Base-by-base conservation (phyloP, 1,284 basidiomycete genomes). In the Trichosporon asahii region DNA sequence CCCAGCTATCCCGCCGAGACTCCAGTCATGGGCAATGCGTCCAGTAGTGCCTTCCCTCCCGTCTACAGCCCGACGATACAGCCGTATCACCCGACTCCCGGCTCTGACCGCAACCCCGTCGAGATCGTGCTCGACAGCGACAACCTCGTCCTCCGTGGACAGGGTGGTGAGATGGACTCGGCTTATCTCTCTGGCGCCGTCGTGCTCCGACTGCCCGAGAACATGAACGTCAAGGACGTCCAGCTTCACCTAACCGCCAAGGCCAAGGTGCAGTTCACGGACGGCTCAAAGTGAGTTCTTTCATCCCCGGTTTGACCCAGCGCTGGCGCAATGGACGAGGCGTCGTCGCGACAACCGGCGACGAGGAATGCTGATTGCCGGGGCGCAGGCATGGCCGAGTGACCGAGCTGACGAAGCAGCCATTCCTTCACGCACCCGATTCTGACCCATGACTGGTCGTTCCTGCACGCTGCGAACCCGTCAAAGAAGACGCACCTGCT, bases 201-300 rank as follows among this genome's bases (percentile, higher is more conserved):
- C 77, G 87, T 90, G 21, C 86, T 97, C 71, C 87, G 90, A 79
- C 88, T 97, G 70, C 85, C 87, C 3, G 92, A 96, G 82, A 85
- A 90, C 46, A 93, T 91, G 0, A 89, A 92, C 31, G 88, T 97
- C 83, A 92, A 90, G 82, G 91, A 95, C 82, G 90, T 97, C 70
- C 91, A 88, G 2, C 88, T 96, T 74, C 88, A 89, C 71, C 91
- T 96, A 78, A 87, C 88, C 73, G 94, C 93, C 46, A 95, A 94
- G 83, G 90, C 90, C 2, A 88, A 88, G 72, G 85, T 94, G 0
- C 90, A 91, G 5, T 85, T 87, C 60, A 84, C 87, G 12, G 83
- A 88, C n/a, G 83, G 84, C 68, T 89, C 91, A 63, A 85, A 88
- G 93, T 93, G 81, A 83, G 89, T 88, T 6, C 21, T 27, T 66